Conservation (phyloP, 805 yeast genomes). For the Spathaspora hagerdaliae region DNA sequence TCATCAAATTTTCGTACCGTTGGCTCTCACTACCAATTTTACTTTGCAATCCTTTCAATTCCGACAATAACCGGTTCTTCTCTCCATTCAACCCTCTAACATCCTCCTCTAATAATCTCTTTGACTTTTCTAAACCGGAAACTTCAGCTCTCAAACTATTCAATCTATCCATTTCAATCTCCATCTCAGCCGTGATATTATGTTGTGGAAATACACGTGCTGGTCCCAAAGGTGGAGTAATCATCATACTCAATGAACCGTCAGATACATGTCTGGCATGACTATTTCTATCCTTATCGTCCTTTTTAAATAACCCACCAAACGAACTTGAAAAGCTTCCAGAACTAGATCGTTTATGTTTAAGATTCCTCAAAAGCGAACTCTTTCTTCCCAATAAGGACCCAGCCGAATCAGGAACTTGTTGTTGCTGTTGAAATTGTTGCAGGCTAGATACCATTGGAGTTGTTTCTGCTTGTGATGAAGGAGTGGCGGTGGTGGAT, state of each 20-base stretch:
- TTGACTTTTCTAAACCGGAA: constrained; percentile 13
- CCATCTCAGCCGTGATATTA: neutral
- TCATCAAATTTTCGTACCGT: constrained; percentile 39
- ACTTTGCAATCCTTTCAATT: constrained; percentile 36
- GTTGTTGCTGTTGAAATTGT: neutral
- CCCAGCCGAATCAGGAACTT: no score
- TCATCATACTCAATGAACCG: constrained; percentile 20
- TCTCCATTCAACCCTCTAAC: constrained; percentile 11
- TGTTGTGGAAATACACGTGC: neutral
- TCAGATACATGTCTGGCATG: constrained; percentile 40
- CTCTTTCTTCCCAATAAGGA: neutral
- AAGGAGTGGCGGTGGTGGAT: constrained; percentile 22
- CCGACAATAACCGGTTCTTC: neutral
- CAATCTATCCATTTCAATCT: neutral
- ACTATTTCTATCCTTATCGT: constrained; percentile 13
- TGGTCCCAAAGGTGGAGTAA: neutral
- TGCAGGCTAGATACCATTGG: neutral
- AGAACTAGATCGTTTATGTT: constrained; percentile 34
- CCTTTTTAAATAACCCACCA: constrained; percentile 27
- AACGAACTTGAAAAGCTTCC: neutral
- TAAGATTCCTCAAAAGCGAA: constrained; percentile 18
- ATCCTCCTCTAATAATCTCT: constrained; percentile 16
- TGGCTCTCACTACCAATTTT: constrained; percentile 39
- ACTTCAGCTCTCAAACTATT: neutral
- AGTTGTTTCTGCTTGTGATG: constrained; percentile 25